These are phyloP conservation scores for Trypethelium eluteriae DNA, from an alignment of 495 filamentous ascomycete genomes.

Conservation along the genomic window DNA sequence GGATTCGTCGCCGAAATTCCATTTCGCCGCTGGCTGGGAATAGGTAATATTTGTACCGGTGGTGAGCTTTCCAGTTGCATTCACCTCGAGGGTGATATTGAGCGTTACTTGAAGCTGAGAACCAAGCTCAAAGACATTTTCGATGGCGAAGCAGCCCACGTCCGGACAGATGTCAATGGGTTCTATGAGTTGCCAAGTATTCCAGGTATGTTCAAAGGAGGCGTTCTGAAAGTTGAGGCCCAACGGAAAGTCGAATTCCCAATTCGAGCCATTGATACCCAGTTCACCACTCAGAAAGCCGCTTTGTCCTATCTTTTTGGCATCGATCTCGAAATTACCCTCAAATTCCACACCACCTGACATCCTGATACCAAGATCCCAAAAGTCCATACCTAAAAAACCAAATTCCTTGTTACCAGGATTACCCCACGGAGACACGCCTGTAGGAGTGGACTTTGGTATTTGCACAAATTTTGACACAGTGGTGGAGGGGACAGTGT, in stretches of 20 bases:
- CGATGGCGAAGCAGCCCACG: not conserved
- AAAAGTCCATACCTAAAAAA: not conserved
- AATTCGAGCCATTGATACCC: not conserved
- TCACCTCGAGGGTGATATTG: constrained; percentile 1
- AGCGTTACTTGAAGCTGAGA: not conserved
- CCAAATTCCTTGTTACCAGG: not conserved
- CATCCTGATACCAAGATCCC: not conserved
- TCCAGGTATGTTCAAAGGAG: not conserved
- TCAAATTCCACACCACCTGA: not conserved
- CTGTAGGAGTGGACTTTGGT: not conserved
- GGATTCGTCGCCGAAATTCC: not conserved
- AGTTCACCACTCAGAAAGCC: not conserved
- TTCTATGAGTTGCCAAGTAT: not conserved
- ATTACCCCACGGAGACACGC: not conserved
- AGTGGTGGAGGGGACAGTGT: not conserved
- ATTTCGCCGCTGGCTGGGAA: not conserved
- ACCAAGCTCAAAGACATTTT: constrained; percentile 2
- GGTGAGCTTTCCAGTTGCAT: not conserved
- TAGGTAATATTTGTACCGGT: not conserved
- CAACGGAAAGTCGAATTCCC: constrained; percentile 1
- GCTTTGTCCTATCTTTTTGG: not conserved
- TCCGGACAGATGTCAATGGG: not conserved
- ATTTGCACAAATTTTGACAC: not conserved
- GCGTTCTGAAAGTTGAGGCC: not conserved
- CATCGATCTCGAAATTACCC: not conserved